Percentiles rank a stretch among this genome's conserved stretches.
Evolutionary conservation across 495 filamentous ascomycete genomes (phyloP).

Genomic region (Monascus purpureus): DNA sequence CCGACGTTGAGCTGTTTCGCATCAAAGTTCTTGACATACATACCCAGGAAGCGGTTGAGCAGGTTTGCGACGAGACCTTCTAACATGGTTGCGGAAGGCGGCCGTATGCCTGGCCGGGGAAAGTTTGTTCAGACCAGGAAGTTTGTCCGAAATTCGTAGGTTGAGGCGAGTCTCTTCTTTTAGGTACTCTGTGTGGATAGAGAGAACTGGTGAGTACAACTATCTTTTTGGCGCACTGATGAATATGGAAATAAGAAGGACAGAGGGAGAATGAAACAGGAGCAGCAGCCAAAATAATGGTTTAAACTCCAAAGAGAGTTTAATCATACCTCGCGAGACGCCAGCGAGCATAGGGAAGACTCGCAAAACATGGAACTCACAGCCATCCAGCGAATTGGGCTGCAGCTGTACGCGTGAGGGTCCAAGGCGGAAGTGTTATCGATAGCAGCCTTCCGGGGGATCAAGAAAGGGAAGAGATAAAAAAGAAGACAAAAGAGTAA

Average conservation of each 20-base stretch:
- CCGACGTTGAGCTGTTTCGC: slow-evolving; percentile 91
- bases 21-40: slow-evolving; percentile 99
- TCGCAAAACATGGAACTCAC: slow-evolving; percentile 8
- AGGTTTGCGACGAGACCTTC: slow-evolving; percentile 67
- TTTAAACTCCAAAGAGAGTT: slow-evolving; percentile 6
- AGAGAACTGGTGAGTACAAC: background rate
- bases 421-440: too few relatives aligned
- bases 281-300: background rate
- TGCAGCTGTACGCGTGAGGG: slow-evolving; percentile 14
- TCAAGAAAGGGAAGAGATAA: too few relatives aligned
- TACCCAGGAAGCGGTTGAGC: slow-evolving; percentile 96
- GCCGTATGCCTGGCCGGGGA: slow-evolving; percentile 25
- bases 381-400: slow-evolving; percentile 20
- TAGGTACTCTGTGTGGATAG: background rate
- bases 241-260: background rate
- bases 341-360: slow-evolving; percentile 8
- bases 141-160: slow-evolving; percentile 2
- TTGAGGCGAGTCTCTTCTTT: background rate
- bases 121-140: slow-evolving; percentile 4
- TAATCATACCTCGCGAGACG: slow-evolving; percentile 3
- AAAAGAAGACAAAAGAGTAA: too few relatives aligned
- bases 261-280: background rate
- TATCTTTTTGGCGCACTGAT: too few relatives aligned
- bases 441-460: too few relatives aligned
- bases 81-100: slow-evolving; percentile 39